These are phyloP conservation scores for Epicoccum sorghinum DNA, from an alignment of 2,329 filamentous ascomycete species.

Conservation along the genomic window DNA sequence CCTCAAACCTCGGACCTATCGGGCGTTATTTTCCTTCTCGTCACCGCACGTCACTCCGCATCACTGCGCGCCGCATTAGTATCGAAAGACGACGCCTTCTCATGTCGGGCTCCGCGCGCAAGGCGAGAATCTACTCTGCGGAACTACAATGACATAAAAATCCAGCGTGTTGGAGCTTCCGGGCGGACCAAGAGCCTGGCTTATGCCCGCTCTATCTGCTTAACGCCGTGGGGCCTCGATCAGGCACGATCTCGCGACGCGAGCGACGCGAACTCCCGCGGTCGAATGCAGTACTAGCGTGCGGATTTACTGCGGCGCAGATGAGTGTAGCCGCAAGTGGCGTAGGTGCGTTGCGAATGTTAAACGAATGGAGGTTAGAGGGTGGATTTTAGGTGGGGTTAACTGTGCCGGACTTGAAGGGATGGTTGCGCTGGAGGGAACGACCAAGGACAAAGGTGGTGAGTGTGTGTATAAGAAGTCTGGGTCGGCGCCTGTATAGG, in stretches of 20 bases:
- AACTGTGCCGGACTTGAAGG: not conserved
- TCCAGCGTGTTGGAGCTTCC: too few relatives aligned
- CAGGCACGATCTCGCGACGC: not conserved
- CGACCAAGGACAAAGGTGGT: not conserved
- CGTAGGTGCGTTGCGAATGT: not conserved
- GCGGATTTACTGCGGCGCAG: slow-evolving; percentile 5
- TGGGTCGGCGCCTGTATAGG: too few relatives aligned
- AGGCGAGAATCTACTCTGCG: too few relatives aligned
- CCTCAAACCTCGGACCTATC: too few relatives aligned
- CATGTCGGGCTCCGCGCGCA: too few relatives aligned
- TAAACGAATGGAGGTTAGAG: slow-evolving; percentile 14
- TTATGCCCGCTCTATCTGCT: not conserved
- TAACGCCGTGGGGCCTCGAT: not conserved
- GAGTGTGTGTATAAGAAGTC: too few relatives aligned
- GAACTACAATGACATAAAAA: too few relatives aligned
- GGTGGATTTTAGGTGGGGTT: not conserved
- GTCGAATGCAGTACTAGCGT: not conserved
- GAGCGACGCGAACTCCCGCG: not conserved
- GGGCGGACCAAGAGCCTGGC: too few relatives aligned
- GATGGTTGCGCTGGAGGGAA: not conserved
- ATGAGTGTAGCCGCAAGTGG: slow-evolving; percentile 1
- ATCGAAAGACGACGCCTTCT: too few relatives aligned
- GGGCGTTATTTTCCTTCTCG: too few relatives aligned
- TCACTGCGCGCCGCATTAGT: too few relatives aligned
- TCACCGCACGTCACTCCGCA: too few relatives aligned